These are phyloP conservation scores for Chytridium lagenaria DNA, from an alignment of 371 early-diverging fungal species.

Conservation along the genomic window DNA sequence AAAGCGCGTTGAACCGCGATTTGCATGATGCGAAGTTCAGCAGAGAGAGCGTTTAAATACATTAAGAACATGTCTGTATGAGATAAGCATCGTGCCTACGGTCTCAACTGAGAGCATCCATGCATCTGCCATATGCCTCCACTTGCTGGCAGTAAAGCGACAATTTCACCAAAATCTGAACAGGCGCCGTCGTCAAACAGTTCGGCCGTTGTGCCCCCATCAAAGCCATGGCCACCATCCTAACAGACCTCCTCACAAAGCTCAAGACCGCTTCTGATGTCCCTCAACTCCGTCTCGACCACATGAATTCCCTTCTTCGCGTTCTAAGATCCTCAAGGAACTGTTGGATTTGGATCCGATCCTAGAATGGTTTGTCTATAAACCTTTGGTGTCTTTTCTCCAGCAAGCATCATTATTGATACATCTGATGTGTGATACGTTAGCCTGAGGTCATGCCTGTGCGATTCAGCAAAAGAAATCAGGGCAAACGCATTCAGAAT, in stretches of 20 bases:
- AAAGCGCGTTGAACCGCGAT: no score
- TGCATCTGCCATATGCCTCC: no score
- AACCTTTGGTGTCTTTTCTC: no score
- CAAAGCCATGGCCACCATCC: not conserved
- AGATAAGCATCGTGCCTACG: no score
- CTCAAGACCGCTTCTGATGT: not conserved
- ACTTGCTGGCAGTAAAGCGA: no score
- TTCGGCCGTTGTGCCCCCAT: not conserved
- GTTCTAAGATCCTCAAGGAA: not conserved
- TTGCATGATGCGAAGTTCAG: no score
- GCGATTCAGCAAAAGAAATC: constrained; percentile 61
- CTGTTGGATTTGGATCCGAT: constrained; percentile 16
- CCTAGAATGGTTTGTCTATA: constrained; percentile 1
- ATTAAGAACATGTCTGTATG: no score
- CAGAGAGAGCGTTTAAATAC: no score
- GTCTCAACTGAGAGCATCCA: no score
- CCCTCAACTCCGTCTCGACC: constrained; percentile 13
- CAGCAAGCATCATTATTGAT: no score
- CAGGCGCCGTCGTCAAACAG: not conserved
- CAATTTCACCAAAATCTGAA: not conserved
- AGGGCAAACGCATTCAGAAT: constrained; percentile 61
- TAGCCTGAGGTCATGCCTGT: constrained; percentile 51
- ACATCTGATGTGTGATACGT: no score
- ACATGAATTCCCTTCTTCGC: constrained; percentile 15
- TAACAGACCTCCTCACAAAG: constrained; percentile 1